Percentiles rank a stretch among this genome's conserved stretches.
Conservation (phyloP, 768 basidiomycete species). For the Boletus fagicola region DNA sequence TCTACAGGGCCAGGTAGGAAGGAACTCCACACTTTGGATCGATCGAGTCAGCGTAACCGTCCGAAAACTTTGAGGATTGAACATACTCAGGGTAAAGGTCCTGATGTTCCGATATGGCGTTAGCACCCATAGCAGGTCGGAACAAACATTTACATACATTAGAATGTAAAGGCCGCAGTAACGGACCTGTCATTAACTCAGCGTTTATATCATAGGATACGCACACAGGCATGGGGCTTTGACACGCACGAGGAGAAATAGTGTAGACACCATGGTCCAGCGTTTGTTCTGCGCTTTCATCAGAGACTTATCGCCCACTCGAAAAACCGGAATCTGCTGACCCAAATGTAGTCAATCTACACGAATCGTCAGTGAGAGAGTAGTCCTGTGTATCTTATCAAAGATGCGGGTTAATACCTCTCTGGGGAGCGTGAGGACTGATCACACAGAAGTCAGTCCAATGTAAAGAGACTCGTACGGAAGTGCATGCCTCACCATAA, state of each 20-base stretch:
- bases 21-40: constrained; percentile 6
- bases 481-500: constrained; percentile 2
- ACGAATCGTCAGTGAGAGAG: background rate
- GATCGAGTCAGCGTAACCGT: background rate
- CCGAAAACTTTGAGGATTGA: too few relatives aligned
- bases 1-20: constrained; percentile 9
- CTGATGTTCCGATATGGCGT: background rate
- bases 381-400: background rate
- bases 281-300: background rate
- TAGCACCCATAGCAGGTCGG: background rate
- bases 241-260: background rate
- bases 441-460: background rate
- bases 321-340: background rate
- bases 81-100: constrained; percentile 1
- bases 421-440: constrained; percentile 9
- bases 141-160: background rate
- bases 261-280: background rate
- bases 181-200: constrained; percentile 2
- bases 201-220: background rate
- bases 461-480: background rate
- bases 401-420: background rate
- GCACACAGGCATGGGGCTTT: too few relatives aligned
- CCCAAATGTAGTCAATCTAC: background rate
- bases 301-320: background rate
- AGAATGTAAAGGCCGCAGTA: constrained; percentile 8